Base-by-base conservation (phyloP, 1,284 basidiomycete species). In the Amylostereum areolatum region DNA sequence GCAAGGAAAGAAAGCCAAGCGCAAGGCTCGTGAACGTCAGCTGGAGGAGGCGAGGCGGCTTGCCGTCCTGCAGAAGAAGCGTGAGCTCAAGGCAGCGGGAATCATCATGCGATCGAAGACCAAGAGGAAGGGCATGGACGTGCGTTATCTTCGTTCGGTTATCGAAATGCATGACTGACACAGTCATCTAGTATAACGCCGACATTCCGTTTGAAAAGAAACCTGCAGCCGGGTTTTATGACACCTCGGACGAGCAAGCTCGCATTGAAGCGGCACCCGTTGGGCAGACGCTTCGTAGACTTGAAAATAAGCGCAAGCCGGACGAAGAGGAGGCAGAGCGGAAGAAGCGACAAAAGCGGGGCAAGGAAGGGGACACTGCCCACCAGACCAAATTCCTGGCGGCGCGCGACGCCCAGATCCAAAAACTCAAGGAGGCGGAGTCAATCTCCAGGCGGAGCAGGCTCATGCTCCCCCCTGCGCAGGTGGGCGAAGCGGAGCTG, bases 121-220 rank as follows among this genome's bases (percentile, higher is more conserved):
- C 10, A 98, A 99, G 73, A 89, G 89, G 71, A 95, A 90, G 66
- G 93, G 92, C 51, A 97, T 99, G 93, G 96, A 98, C 67, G 90
- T 90, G 63, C 59, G 88, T 75, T 29, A 12, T 45, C 48, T 34
- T 52, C 30, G 5, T 25, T 11, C 25, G 5, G 47, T 6, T 27
- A 24, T 39, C 10, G 32, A 12, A 18, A 45, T 29, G 7, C 25
- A 9, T 35, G 11, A 34, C 51, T 53, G 18, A 51, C 25, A 34
- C 24, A 30, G 30, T 27, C 12, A 35, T 41, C 34, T 39, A 93
- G 85, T 99, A 99, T 72, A 99, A 97, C 63, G 85, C 92, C 52
- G 97, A 99, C 64, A 97, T 99, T 59, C 97, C 97, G 0, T 99
- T 98, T 62, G 96, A 99, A 70, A 97, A 99, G 75, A 92, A 92